Percentiles rank a stretch among this genome's conserved stretches.
Conservation (phyloP, 2,329 filamentous ascomycete species). For the Zymoseptoria pseudotritici region DNA sequence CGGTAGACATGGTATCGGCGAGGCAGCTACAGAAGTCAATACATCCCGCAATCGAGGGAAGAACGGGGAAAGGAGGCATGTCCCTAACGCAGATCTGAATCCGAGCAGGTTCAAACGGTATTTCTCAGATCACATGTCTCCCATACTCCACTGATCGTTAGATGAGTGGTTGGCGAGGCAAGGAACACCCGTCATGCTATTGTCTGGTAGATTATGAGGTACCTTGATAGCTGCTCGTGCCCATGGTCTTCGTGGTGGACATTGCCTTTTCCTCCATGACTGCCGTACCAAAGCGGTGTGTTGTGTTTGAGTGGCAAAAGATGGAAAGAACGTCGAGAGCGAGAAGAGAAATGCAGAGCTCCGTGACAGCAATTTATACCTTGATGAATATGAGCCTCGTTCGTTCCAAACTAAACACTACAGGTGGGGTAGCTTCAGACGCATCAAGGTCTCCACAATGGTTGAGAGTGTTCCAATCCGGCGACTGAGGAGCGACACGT, state of each 20-base stretch:
- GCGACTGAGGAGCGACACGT: background rate
- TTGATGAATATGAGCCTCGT: too few species aligned
- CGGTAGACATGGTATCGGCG: conserved; percentile 63
- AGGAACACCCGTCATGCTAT: conserved; percentile 37
- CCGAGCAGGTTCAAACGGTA: conserved; percentile 71
- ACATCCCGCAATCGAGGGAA: conserved; percentile 23
- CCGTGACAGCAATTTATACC: too few species aligned
- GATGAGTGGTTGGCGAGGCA: conserved; percentile 7
- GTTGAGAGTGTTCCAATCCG: background rate
- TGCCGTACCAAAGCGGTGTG: background rate
- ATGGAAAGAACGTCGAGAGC: background rate
- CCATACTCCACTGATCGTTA: conserved; percentile 18
- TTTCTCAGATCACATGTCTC: conserved; percentile 55
- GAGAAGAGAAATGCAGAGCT: too few species aligned
- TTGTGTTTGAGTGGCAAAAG: background rate
- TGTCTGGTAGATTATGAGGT: conserved; percentile 10
- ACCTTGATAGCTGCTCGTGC: conserved; percentile 13
- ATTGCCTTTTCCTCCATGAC: background rate
- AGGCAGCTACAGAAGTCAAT: conserved; percentile 39
- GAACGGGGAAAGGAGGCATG: conserved; percentile 52
- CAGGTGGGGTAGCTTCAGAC: too few species aligned
- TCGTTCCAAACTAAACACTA: too few species aligned
- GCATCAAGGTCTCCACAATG: too few species aligned
- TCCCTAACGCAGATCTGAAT: conserved; percentile 79
- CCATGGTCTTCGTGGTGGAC: background rate